These are phyloP conservation scores for Escallonia herrerae DNA, from an alignment of 129 eudicot species.

Conservation along the genomic window DNA sequence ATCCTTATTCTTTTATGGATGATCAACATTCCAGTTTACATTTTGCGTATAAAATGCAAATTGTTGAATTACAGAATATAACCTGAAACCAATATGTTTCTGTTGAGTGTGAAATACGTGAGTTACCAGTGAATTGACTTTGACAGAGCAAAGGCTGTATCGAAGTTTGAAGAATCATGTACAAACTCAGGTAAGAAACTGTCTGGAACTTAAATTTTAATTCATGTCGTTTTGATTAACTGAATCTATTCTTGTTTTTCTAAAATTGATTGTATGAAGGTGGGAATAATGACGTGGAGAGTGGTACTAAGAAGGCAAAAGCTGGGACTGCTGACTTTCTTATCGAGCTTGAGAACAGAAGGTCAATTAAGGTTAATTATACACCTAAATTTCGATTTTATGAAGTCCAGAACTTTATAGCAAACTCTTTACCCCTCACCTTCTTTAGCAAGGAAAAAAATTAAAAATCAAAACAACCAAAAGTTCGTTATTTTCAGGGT, in stretches of 20 bases:
- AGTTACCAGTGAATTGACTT: slow-evolving; percentile 9
- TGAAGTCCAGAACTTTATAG: background rate
- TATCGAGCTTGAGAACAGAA: slow-evolving; percentile 60
- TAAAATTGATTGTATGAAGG: background rate
- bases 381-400: background rate
- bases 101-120: too few species aligned
- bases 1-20: too few species aligned
- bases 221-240: background rate
- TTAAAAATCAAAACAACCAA: too few species aligned
- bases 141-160: slow-evolving; percentile 32
- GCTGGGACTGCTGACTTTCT: slow-evolving; percentile 69
- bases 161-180: slow-evolving; percentile 16
- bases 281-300: slow-evolving; percentile 34
- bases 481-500: too few species aligned
- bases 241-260: background rate
- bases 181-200: slow-evolving; percentile 16
- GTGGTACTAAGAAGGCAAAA: slow-evolving; percentile 48
- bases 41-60: too few species aligned
- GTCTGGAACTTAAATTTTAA: background rate
- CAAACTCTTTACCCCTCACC: too few species aligned
- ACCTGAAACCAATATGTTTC: too few species aligned
- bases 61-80: too few species aligned
- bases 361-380: slow-evolving; percentile 69
- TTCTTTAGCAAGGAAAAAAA: too few species aligned
- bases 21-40: too few species aligned